phyloP scores from a whole-genome alignment of 805 yeast species.

The Yamadazyma philogaea region DNA sequence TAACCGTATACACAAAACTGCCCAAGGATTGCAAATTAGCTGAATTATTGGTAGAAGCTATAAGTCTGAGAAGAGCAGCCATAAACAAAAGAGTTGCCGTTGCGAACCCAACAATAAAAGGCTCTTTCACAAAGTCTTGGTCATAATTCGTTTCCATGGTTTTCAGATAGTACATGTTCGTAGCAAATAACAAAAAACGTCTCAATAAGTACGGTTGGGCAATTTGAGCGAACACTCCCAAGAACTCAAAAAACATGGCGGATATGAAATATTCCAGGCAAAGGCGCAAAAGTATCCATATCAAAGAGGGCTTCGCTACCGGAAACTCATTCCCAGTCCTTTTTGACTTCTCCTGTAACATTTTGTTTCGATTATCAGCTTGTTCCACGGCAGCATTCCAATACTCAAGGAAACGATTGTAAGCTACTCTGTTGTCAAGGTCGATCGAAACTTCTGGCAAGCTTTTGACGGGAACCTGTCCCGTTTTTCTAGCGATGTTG shows the following conservation, averaged over 20 bases:
- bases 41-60: constrained; percentile 23
- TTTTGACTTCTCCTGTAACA: constrained; percentile 10
- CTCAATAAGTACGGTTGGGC: constrained; percentile 15
- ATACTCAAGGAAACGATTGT: constrained; percentile 16
- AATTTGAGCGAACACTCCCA: constrained; percentile 14
- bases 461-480: constrained; percentile 40
- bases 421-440: constrained; percentile 17
- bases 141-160: background rate
- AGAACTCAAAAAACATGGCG: constrained; percentile 9
- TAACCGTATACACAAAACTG: constrained; percentile 18
- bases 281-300: constrained; percentile 4
- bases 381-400: constrained; percentile 22
- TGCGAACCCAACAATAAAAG: constrained; percentile 25
- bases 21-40: constrained; percentile 15
- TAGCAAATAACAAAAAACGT: constrained; percentile 14
- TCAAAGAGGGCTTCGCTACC: constrained; percentile 11
- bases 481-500: constrained; percentile 7
- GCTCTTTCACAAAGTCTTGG: constrained; percentile 13
- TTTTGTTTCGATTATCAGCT: constrained; percentile 13
- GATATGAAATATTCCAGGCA: constrained; percentile 5
- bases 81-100: constrained; percentile 25
- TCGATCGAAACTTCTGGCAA: constrained; percentile 50
- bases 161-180: constrained; percentile 7
- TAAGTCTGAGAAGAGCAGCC: constrained; percentile 21
- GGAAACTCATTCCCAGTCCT: constrained; percentile 16